Base-by-base conservation (phyloP, 208 protist genomes). In the Acanthamoeba culbertsoni region DNA sequence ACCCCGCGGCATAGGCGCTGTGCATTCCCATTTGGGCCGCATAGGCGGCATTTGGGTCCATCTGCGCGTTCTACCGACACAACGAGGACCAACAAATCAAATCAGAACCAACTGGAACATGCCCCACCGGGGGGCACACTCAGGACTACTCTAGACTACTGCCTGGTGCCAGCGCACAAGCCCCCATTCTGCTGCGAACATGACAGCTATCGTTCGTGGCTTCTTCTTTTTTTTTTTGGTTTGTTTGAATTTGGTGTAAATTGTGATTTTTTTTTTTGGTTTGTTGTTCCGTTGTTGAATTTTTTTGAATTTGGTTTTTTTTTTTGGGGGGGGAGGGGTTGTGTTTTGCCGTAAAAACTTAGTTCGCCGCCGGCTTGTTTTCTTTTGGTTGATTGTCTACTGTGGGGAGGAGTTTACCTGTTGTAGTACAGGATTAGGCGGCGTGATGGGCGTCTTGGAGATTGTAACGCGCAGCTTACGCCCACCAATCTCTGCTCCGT, bases 391-490 rank as follows among this genome's bases (percentile, higher is more conserved):
- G 68, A 10, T 10, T 28, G 23, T 45, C 23, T 45, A 10, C 45
- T 59, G 75, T 33, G 75, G 59, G 10, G 33, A 40, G 48, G 10
- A 18, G 14, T 0, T 37, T 6, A 40, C 46, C 42, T 57, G 2
- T 42, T 12, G 45, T 6, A 43, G 6, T 12, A 59, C 71, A 20
- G 71, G 40, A 12, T 55, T 55, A 33, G 48, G 7, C 2, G 79
- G 5, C n/a, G 79, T n/a, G 33, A 92, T 92, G 28, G 86, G 33
- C 23, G 55, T 75, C 63, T 75, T 92, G 86, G 43, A 62, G 14
- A 92, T 5, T 2, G 86, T 92, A 18, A 92, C 42, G 33, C 86
- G 86, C 59, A 92, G 86, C 33, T 77, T 92, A 6, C 40, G 26
- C 2, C 86, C 86, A 53, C 75, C 86, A 3, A 92, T 51, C 59